Conservation (phyloP, 2,329 filamentous ascomycete species). For the Lachnum nothofagi region DNA sequence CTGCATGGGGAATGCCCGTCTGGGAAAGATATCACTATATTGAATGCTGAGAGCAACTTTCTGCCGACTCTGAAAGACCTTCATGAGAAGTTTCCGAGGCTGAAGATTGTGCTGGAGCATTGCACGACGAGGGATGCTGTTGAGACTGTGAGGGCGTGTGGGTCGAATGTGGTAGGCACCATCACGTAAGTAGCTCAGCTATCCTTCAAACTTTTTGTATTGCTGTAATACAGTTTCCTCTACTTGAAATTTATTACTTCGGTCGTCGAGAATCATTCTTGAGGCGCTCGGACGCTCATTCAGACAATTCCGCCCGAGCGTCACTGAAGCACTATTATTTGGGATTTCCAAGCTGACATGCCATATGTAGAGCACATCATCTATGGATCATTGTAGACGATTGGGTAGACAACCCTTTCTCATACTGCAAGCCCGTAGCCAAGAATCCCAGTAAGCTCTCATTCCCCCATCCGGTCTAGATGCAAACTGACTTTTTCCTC, state of each 20-base stretch:
- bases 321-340: too few species aligned
- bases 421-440: conserved; percentile 50
- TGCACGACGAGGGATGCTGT: conserved; percentile 81
- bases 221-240: too few species aligned
- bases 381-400: conserved; percentile 65
- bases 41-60: conserved; percentile 72
- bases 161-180: conserved; percentile 63
- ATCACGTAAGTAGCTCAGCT: conserved; percentile 18
- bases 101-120: conserved; percentile 73
- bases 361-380: conserved; percentile 20
- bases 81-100: conserved; percentile 67
- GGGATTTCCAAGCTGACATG: neutral
- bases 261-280: too few species aligned
- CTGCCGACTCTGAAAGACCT: conserved; percentile 72
- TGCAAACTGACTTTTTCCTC: neutral
- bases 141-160: conserved; percentile 70
- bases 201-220: too few species aligned
- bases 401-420: conserved; percentile 60
- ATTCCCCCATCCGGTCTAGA: conserved; percentile 30
- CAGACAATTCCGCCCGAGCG: too few species aligned
- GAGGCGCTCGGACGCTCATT: too few species aligned
- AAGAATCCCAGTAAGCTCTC: conserved; percentile 41
- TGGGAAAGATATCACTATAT: conserved; percentile 44
- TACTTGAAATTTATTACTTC: too few species aligned
- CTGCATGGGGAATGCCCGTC: conserved; percentile 80